Evolutionary conservation across 2,329 filamentous ascomycete species (phyloP), one percentile per base, ranked within the genome.

Genomic region (Pseudocercospora pini-densiflorae): DNA sequence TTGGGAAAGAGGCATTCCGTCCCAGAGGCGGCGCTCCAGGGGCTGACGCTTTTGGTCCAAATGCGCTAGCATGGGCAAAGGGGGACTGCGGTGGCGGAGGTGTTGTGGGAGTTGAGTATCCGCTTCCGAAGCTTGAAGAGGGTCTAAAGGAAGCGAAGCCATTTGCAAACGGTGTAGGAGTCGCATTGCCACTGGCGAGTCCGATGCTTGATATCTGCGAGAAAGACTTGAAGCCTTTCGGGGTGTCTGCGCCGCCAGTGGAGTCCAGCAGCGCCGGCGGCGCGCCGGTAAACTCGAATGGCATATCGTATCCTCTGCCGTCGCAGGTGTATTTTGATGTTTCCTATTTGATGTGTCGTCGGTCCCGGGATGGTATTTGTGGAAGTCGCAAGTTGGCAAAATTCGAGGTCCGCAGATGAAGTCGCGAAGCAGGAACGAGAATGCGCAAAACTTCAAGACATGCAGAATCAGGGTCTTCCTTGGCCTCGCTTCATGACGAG

Each of bases 201-300:
- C 51, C 5, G 59, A 5, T 5, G 53, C 12, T 61, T 19, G 55
- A 16, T 24, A 54, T 31, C 47, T 57, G 23, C 5, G 51, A 36
- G 47, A 58, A 59, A 36, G 62, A 47, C 24, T 65, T 40, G 51
- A 59, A 64, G 6, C 43, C 57, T 36, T 40, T 62, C 5, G 64
- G 43, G 7, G 31, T 59, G 31, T 43, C 33, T 24, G 55, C 45
- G 36, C 19, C 24, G 47, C 47, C 43, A 45, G 58, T 47, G 27
- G 62, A 60, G 53, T 61, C 61, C 27, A 60, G 27, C 29, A 43
- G 45, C 29, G 59, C 49, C 24, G 66, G 68, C 53, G 58, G 63
- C 43, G 59, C 54, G 62, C 67, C 67, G 33, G 55, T 69, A 58
- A 69, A 70, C 61, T 70, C 67, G 66, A 70, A 70, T 53, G 57